Evolutionary conservation across 345 rosid species (phyloP).

Genomic region (Rhizophora mangle): DNA sequence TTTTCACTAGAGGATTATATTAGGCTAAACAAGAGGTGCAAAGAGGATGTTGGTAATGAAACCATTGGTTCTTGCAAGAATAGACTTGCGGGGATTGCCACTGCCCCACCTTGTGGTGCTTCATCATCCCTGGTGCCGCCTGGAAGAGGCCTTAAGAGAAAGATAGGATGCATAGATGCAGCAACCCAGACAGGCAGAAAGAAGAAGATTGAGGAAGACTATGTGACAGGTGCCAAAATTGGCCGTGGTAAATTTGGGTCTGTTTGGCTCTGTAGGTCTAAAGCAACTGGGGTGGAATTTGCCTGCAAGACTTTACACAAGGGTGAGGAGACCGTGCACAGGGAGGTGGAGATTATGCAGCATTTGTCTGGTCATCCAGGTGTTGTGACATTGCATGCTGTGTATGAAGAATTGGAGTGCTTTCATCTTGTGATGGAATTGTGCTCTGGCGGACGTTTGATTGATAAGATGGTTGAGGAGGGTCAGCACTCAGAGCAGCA

Average conservation of each 20-base stretch:
- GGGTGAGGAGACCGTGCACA: slow-evolving; percentile 87
- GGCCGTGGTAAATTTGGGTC: slow-evolving; percentile 91
- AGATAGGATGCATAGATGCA: slow-evolving; percentile 89
- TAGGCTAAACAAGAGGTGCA: slow-evolving; percentile 74
- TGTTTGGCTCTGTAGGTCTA: slow-evolving; percentile 68
- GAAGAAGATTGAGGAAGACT: slow-evolving; percentile 77
- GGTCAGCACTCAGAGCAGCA: slow-evolving; percentile 68
- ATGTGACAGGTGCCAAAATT: slow-evolving; percentile 49
- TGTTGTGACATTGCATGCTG: slow-evolving; percentile 81
- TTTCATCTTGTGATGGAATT: slow-evolving; percentile 95
- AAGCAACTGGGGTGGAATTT: slow-evolving; percentile 49
- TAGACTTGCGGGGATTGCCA: slow-evolving; percentile 76
- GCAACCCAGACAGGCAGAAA: slow-evolving; percentile 75
- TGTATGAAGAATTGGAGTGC: slow-evolving; percentile 72
- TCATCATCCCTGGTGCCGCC: slow-evolving; percentile 60
- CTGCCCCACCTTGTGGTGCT: slow-evolving; percentile 92
- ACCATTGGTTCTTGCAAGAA: slow-evolving; percentile 63
- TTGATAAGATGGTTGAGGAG: slow-evolving; percentile 72
- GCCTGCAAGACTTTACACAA: slow-evolving; percentile 84
- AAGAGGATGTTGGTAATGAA: slow-evolving; percentile 52
- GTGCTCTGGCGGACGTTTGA: slow-evolving; percentile 85
- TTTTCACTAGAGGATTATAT: slow-evolving; percentile 72
- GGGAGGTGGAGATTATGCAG: slow-evolving; percentile 98
- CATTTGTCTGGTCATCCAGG: slow-evolving; percentile 91
- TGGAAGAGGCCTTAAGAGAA: slow-evolving; percentile 92